Percentiles rank a stretch among this genome's conserved stretches.
These are phyloP conservation scores for Poronia punctata DNA, from an alignment of 495 filamentous ascomycete genomes.

Conservation along the genomic window DNA sequence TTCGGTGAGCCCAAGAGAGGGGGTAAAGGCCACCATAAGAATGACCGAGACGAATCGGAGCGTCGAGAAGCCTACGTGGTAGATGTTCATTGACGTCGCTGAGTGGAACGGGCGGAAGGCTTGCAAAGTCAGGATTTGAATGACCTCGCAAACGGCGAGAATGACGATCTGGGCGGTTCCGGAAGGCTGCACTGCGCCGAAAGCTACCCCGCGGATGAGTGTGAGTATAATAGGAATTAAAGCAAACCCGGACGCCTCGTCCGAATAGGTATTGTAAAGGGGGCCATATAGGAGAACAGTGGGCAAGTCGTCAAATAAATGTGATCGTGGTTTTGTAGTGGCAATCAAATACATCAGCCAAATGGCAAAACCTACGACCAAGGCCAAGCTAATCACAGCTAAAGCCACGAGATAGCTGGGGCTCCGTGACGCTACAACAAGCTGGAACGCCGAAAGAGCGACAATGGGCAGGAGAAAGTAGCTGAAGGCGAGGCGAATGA, in stretches of 20 bases:
- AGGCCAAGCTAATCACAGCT: constrained; percentile 64
- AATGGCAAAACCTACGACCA: constrained; percentile 62
- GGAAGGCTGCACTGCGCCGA: constrained; percentile 87
- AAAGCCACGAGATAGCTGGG: constrained; percentile 61
- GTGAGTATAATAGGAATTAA: constrained; percentile 77
- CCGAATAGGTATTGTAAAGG: constrained; percentile 97
- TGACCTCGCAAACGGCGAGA: constrained; percentile 88
- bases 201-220: constrained; percentile 76
- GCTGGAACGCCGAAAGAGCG: constrained; percentile 79
- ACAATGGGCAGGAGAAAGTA: constrained; percentile 85
- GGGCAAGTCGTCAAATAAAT: constrained; percentile 86
- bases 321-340: constrained; percentile 70
- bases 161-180: constrained; percentile 89
- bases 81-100: constrained; percentile 95
- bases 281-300: constrained; percentile 88
- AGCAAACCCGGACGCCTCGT: constrained; percentile 77
- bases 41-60: constrained; percentile 73
- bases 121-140: constrained; percentile 78
- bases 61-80: constrained; percentile 76
- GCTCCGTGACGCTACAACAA: constrained; percentile 66
- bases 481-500: constrained; percentile 84
- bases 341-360: constrained; percentile 77
- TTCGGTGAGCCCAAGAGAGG: constrained; percentile 68
- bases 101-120: constrained; percentile 86
- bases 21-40: constrained; percentile 80